phyloP scores from a whole-genome alignment of 2,329 filamentous ascomycete species.

The Phialophora verrucosa region DNA sequence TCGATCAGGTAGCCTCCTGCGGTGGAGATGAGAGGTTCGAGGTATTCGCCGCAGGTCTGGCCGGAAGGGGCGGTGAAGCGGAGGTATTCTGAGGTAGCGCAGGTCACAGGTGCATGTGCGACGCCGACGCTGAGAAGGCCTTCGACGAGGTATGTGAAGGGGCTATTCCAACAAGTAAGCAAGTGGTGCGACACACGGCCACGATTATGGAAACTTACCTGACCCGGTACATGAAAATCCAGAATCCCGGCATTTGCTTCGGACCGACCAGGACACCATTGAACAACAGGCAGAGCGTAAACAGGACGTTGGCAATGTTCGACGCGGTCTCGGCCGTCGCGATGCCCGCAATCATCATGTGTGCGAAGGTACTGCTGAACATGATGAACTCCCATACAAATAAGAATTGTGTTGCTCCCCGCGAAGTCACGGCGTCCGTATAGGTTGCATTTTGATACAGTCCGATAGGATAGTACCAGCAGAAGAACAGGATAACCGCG shows the following conservation, averaged over 20 bases:
- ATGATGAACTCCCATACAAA: constrained; percentile 70
- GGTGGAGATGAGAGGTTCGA: constrained; percentile 56
- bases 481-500: constrained; percentile 66
- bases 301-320: constrained; percentile 65
- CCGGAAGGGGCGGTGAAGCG: constrained; percentile 65
- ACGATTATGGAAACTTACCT: constrained; percentile 8
- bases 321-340: constrained; percentile 71
- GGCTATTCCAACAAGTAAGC: constrained; percentile 44
- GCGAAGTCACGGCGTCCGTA: constrained; percentile 72
- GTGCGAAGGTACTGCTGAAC: constrained; percentile 72
- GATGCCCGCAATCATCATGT: constrained; percentile 78
- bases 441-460: constrained; percentile 56
- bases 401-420: constrained; percentile 70
- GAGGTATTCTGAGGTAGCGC: constrained; percentile 72
- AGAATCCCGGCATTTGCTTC: constrained; percentile 68
- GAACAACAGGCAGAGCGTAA: constrained; percentile 65
- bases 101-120: constrained; percentile 68
- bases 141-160: constrained; percentile 79
- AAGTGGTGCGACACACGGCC: background rate
- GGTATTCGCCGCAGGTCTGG: constrained; percentile 65
- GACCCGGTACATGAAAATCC: constrained; percentile 74
- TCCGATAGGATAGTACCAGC: constrained; percentile 71
- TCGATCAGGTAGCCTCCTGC: constrained; percentile 61
- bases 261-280: constrained; percentile 53
- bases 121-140: constrained; percentile 75